These are phyloP conservation scores for Tuber melanosporum DNA, from an alignment of 495 filamentous ascomycete species.

Conservation along the genomic window DNA sequence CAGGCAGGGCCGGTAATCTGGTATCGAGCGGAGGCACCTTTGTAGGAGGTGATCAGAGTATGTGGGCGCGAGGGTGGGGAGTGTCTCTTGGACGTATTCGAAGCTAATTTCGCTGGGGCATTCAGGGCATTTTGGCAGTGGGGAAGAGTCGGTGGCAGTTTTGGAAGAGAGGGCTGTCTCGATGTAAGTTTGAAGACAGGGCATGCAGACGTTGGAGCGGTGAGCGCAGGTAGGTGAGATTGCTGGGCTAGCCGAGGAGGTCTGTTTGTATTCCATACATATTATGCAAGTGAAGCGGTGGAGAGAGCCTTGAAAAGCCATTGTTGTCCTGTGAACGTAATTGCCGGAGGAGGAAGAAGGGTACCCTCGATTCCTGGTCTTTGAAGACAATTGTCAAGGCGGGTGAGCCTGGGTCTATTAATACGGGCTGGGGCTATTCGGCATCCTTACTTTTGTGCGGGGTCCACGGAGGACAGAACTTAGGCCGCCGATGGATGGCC, in stretches of 20 bases:
- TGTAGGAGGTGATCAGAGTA: background rate
- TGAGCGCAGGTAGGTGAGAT: background rate
- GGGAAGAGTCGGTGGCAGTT: background rate
- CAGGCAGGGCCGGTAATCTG: background rate
- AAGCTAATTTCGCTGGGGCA: background rate
- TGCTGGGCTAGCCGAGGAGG: background rate
- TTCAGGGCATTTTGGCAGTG: background rate
- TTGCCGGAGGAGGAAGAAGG: background rate
- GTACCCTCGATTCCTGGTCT: background rate
- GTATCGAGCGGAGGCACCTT: background rate
- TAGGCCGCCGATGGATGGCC: background rate
- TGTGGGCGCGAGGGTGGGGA: background rate
- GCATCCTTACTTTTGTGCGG: background rate
- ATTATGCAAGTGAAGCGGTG: background rate
- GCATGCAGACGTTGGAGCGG: background rate
- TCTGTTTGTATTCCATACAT: background rate
- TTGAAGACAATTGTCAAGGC: background rate
- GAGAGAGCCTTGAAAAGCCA: background rate
- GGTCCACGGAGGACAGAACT: background rate
- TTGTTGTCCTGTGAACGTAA: background rate
- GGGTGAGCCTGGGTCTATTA: constrained; percentile 3
- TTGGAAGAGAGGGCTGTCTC: background rate
- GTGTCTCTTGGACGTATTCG: background rate
- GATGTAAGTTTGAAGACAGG: background rate
- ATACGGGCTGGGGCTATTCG: background rate